Evolutionary conservation across 305 asterid species (phyloP), one percentile per base, ranked within the genome.

Genomic region (Fraxinus platypoda): DNA sequence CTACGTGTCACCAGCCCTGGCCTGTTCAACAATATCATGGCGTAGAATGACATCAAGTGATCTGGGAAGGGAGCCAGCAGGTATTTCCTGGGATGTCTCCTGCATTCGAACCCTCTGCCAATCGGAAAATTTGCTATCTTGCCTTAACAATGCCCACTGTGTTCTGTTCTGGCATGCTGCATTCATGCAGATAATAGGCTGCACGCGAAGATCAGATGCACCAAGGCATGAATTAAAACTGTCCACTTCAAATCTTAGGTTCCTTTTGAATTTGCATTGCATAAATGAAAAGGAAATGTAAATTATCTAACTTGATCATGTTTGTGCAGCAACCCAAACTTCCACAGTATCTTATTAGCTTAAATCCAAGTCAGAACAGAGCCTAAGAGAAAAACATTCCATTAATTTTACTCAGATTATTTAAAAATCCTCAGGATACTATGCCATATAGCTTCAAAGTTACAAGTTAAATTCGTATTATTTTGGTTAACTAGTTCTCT

Each of bases 61-160:
- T 81, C 99, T 92, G 33, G 99, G 98, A 82, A 96, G 93, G 79
- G 99, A 94, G 46, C 99, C 98, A 8, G 99, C 93, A 70, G 98
- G 98, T 89, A 96, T 94, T 89, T 96, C 99, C 80, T 91, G 90
- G 35, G 99, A 93, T 79, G 95, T 88, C 88, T 96, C 99, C 91
- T 96, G 99, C 98, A 94, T 93, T 35, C 98, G 88, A 17, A 94
- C 98, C 85, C 99, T 96, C 87, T 96, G 99, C 99, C 99, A 96
- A 82, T 96, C 99, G 17, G 98, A 93, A 86, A 96, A 96, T 86
- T 94, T 94, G 91, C 99, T 96, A 46, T 96, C 99, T 86, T 96
- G 98, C 88, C 99, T 92, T 78, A 96, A 85, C 87, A 96, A 88
- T 64, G 97, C 99, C 99, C 99, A 96, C 70, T 80, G 94, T 70